Base-by-base conservation (phyloP, 805 yeast species). In the Lipomyces japonicus region DNA sequence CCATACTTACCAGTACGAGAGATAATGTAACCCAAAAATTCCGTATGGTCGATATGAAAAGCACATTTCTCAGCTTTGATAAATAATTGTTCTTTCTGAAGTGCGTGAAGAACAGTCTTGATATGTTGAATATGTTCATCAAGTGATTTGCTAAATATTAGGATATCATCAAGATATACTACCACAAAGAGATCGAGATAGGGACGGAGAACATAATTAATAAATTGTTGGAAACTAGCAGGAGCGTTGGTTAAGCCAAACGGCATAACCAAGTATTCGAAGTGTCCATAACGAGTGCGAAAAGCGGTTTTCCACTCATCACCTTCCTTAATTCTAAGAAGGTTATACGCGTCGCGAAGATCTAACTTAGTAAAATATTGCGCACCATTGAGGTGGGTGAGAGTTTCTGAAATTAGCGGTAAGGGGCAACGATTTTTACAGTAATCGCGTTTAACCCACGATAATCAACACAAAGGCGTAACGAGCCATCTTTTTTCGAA, bases 101-200 rank as follows among this genome's bases (percentile, higher is more conserved):
- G 22, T 7, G 22, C 5, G 25, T 40, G 5, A 2, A 47, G 39
- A 14, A 47, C 51, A 3, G 19, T 18, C 12, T 31, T 16, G 19
- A 42, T 42, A n/a, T 28, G 42, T 16, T 35, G 23, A 9, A n/a
- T 12, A 36, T 52, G 57, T 14, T 47, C 31, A 24, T 49, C 43
- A 2, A 9, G 23, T 2, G 30, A 12, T 3, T 23, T 18, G 22
- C 43, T 32, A 28, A 34, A 49, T 12, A 54, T 39, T 2, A 54
- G 38, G 26, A 50, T 55, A 25, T 55, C 59, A 44, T 55, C 59
- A 26, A 54, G 18, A 23, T 54, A 54, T 9, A 44, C 59, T 7
- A n/a, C n/a, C n/a, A n/a, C n/a, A n/a, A n/a, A n/a, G n/a, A n/a
- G n/a, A n/a, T n/a, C n/a, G n/a, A n/a, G n/a, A n/a, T n/a, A n/a